Evolutionary conservation across 2,329 filamentous ascomycete genomes (phyloP).

Genomic region (Nannizziopsis arthrosporioides): DNA sequence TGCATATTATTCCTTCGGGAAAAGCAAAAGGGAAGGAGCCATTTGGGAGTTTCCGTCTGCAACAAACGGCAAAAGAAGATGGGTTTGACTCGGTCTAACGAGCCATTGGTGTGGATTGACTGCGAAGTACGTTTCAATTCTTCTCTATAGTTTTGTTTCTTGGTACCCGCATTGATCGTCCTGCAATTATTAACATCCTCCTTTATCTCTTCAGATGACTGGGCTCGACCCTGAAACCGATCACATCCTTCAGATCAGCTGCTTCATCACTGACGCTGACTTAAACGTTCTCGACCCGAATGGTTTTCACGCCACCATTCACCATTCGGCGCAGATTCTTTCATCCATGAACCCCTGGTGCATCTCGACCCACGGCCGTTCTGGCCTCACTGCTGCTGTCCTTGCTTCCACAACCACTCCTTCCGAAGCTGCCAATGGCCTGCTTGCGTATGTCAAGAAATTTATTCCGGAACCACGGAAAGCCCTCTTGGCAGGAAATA

Average conservation of each 20-base stretch:
- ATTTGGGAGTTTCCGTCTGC: too few relatives aligned
- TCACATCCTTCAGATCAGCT: slow-evolving; percentile 82
- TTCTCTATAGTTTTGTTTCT: neutral
- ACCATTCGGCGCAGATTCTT: slow-evolving; percentile 58
- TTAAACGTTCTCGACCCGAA: slow-evolving; percentile 62
- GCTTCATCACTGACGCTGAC: slow-evolving; percentile 73
- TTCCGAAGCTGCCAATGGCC: slow-evolving; percentile 55
- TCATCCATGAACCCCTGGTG: slow-evolving; percentile 86
- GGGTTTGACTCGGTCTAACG: slow-evolving; percentile 41
- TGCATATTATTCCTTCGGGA: neutral
- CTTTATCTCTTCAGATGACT: slow-evolving; percentile 60
- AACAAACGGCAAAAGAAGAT: slow-evolving; percentile 18
- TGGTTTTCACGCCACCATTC: slow-evolving; percentile 71
- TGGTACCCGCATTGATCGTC: neutral
- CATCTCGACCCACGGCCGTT: slow-evolving; percentile 61
- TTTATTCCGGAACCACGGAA: slow-evolving; percentile 55
- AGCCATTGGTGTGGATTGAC: slow-evolving; percentile 78
- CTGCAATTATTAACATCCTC: neutral
- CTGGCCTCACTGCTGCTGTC: slow-evolving; percentile 69
- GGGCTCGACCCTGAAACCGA: slow-evolving; percentile 68
- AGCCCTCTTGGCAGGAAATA: slow-evolving; percentile 80
- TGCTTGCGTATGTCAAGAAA: slow-evolving; percentile 67
- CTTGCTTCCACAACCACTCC: slow-evolving; percentile 61
- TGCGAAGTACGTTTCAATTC: slow-evolving; percentile 44
- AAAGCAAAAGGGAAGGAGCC: neutral